These are phyloP conservation scores for Xanthoconium purpureum DNA, from an alignment of 768 basidiomycete species.

Conservation along the genomic window DNA sequence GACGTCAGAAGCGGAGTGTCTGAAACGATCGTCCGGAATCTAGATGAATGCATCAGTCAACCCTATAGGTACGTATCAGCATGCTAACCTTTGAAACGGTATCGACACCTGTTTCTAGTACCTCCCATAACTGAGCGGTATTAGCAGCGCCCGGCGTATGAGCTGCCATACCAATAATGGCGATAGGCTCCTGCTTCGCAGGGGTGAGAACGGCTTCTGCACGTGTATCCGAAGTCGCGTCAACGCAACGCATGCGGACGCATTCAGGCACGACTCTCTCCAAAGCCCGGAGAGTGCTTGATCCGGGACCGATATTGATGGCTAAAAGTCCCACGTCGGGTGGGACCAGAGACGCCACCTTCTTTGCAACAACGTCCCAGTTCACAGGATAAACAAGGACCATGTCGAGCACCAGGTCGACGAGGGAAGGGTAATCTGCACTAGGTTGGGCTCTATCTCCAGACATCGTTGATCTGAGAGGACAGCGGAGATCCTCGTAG, in stretches of 20 bases:
- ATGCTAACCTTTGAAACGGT: conserved; percentile 52
- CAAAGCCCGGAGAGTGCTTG: conserved; percentile 37
- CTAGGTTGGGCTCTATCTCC: conserved; percentile 36
- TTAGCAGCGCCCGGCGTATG: conserved; percentile 50
- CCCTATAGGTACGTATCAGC: not conserved
- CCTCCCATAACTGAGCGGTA: conserved; percentile 50
- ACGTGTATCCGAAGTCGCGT: conserved; percentile 11
- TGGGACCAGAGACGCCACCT: conserved; percentile 20
- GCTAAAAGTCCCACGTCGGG: conserved; percentile 29
- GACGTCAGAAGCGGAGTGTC: conserved; percentile 26
- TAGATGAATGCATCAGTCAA: conserved; percentile 24
- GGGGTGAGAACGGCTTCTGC: not conserved
- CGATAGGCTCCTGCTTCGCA: conserved; percentile 50
- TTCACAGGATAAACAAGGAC: conserved; percentile 49
- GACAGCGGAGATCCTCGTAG: conserved; percentile 43
- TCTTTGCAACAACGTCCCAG: conserved; percentile 45
- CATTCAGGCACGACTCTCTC: conserved; percentile 33
- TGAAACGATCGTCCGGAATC: conserved; percentile 64
- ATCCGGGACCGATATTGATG: conserved; percentile 52
- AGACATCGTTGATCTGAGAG: conserved; percentile 45
- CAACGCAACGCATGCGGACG: conserved; percentile 10
- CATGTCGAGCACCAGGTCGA: conserved; percentile 38
- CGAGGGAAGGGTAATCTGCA: conserved; percentile 27
- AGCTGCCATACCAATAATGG: conserved; percentile 70
- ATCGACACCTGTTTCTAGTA: conserved; percentile 54